Percentiles rank a stretch among this genome's conserved stretches.
These are phyloP conservation scores for Bipolaris oryzae DNA, from an alignment of 2,329 filamentous ascomycete genomes.

Conservation along the genomic window DNA sequence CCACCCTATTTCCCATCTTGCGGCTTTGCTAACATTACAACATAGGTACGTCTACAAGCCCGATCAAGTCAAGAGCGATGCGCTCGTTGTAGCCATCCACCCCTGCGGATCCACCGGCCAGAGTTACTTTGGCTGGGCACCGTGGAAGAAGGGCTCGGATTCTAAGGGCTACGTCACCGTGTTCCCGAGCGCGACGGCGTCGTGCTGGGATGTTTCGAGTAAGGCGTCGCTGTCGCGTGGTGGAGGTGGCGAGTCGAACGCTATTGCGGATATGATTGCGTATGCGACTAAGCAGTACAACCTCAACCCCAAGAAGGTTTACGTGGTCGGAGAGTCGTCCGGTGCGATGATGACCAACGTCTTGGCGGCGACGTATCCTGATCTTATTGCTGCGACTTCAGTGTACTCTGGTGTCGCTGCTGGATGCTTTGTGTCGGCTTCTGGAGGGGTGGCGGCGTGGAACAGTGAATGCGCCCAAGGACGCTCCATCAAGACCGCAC, in stretches of 20 bases:
- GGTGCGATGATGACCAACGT: conserved; percentile 54
- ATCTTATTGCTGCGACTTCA: conserved; percentile 59
- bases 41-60: conserved; percentile 40
- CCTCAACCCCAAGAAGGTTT: conserved; percentile 59
- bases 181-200: conserved; percentile 31
- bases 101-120: conserved; percentile 40
- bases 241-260: conserved; percentile 62
- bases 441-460: conserved; percentile 54
- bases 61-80: conserved; percentile 33
- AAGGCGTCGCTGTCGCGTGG: conserved; percentile 60
- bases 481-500: conserved; percentile 36
- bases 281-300: conserved; percentile 61
- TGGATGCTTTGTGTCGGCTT: conserved; percentile 57
- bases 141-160: conserved; percentile 40
- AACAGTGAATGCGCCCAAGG: conserved; percentile 60
- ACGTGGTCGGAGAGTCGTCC: conserved; percentile 60
- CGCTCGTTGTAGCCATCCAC: conserved; percentile 40
- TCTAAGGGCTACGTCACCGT: conserved; percentile 40
- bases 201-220: conserved; percentile 66
- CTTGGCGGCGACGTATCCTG: conserved; percentile 59
- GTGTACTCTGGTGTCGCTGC: conserved; percentile 61
- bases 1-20: not conserved
- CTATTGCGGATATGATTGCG: conserved; percentile 65
- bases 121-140: conserved; percentile 37
- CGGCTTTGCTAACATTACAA: not conserved